Base-by-base conservation (phyloP, 306 rosid genomes). In the Ochetophila trinervis region DNA sequence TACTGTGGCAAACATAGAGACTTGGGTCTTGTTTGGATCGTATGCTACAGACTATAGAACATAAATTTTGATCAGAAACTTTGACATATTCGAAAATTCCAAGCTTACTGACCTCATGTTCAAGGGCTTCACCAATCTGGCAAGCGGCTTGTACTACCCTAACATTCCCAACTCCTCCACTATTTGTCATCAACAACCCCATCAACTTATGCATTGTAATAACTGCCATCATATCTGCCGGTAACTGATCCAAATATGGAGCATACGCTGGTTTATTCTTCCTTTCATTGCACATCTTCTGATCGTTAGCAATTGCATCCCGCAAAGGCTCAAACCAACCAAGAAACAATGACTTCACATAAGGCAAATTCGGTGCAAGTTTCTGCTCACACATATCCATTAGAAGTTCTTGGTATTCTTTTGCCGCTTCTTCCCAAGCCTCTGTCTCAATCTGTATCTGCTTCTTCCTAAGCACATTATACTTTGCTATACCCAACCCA, bases 241-340 rank as follows among this genome's bases (percentile, higher is more conserved):
- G 88, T 57, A 93, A 72, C 17, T 73, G 69, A 62, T 86, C 80
- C 19, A 84, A 81, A 73, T 76, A 78, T 1, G 86, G 86, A 34
- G 82, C 88, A 76, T 92, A 82, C 56, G 62, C 61, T 36, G 53
- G 34, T 57, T 69, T 83, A 17, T 5, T 14, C 57, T 23, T 72
- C 53, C 13, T 30, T 0, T 61, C 55, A 36, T 44, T 75, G 51
- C 79, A 73, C 19, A 32, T 18, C 52, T 70, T 89, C 66, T 80
- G 94, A 8, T 93, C 99, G 2, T 74, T 83, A 2, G 48, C 76
- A 79, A 90, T 81, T 16, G 94, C 97, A 70, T 83, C 69, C 67
- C 77, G 65, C 32, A 90, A 62, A 0, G 99, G 99, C 76, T 93
- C 97, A 69, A 90, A 93, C 99, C 97, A 89, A 16, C 97, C 99